A percentile compares a stretch with the other conserved stretches of the same genome.
Conservation (phyloP, 768 basidiomycete species). For the Tricholoma furcatifolium region DNA sequence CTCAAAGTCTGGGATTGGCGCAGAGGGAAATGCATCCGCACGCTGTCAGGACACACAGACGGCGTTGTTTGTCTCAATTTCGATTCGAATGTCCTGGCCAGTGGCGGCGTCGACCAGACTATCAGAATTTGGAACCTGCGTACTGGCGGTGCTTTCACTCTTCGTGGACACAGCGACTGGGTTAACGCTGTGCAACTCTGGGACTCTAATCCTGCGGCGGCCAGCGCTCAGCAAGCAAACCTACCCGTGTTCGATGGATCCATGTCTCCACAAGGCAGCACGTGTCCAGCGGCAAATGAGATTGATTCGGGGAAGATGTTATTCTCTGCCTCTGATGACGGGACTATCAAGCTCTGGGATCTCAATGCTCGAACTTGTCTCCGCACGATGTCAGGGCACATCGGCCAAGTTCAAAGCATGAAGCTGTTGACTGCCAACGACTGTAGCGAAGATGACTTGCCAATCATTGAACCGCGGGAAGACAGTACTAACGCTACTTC, state of each 20-base stretch:
- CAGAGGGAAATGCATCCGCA: conserved; percentile 82
- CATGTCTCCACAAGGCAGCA: conserved; percentile 20
- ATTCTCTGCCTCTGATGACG: conserved; percentile 96
- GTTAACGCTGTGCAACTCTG: conserved; percentile 94
- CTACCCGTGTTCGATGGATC: conserved; percentile 32
- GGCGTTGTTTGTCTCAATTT: conserved; percentile 91
- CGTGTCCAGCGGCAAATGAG: conserved; percentile 35
- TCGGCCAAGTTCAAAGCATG: conserved; percentile 93
- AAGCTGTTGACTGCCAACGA: conserved; percentile 71
- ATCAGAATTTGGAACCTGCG: conserved; percentile 95
- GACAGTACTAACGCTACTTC: neutral
- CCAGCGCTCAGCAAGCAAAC: conserved; percentile 28
- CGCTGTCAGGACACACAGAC: conserved; percentile 85
- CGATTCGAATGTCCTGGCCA: conserved; percentile 88
- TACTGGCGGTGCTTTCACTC: conserved; percentile 87
- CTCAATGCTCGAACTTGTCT: conserved; percentile 77
- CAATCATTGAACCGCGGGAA: neutral
- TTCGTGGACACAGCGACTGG: conserved; percentile 94
- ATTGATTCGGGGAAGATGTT: conserved; percentile 91
- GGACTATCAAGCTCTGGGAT: conserved; percentile 93
- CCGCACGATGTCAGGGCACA: conserved; percentile 83
- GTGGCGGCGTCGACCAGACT: conserved; percentile 91
- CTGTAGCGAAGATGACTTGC: conserved; percentile 32
- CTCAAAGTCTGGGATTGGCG: conserved; percentile 98
- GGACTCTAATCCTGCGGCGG: conserved; percentile 54